Percentiles rank a stretch among this genome's conserved stretches.
Conservation (phyloP, 2,329 filamentous ascomycete genomes). For the Biscogniauxia mediterranea region DNA sequence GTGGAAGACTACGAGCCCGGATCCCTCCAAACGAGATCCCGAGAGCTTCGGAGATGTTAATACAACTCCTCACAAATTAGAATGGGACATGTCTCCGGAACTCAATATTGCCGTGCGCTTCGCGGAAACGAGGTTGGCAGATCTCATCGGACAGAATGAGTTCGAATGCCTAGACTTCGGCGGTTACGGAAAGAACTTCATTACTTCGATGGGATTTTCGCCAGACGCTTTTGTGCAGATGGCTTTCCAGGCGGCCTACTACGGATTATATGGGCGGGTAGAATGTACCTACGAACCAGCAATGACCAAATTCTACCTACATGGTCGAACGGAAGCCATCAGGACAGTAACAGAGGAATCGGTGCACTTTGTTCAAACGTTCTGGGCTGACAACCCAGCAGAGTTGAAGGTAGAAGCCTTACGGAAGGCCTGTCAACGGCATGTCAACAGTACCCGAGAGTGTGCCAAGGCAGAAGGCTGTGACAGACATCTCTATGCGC, state of each 20-base stretch:
- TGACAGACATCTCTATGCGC: conserved; percentile 88
- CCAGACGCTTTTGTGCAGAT: conserved; percentile 98
- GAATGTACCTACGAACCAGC: conserved; percentile 97
- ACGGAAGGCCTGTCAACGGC: conserved; percentile 77
- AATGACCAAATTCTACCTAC: conserved; percentile 94
- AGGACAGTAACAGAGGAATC: conserved; percentile 80
- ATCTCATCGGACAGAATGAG: conserved; percentile 95
- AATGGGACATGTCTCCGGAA: conserved; percentile 96
- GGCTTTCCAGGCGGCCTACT: conserved; percentile 98
- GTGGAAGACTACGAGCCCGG: conserved; percentile 87
- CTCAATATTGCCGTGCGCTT: conserved; percentile 89
- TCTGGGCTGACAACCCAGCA: conserved; percentile 88
- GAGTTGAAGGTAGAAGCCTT: conserved; percentile 84
- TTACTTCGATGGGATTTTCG: conserved; percentile 94
- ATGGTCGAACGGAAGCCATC: conserved; percentile 92
- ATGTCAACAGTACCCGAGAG: conserved; percentile 75
- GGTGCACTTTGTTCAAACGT: conserved; percentile 85
- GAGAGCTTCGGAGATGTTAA: conserved; percentile 89
- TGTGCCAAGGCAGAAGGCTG: conserved; percentile 89
- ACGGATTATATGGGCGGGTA: conserved; percentile 88
- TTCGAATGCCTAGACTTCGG: conserved; percentile 88
- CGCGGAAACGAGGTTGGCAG: conserved; percentile 88
- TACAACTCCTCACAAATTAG: conserved; percentile 91
- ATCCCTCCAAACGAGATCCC: conserved; percentile 88
- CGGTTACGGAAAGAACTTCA: conserved; percentile 94